These are phyloP conservation scores for Mortierella sp. DNA, from an alignment of 371 early-diverging fungal species.

Conservation along the genomic window DNA sequence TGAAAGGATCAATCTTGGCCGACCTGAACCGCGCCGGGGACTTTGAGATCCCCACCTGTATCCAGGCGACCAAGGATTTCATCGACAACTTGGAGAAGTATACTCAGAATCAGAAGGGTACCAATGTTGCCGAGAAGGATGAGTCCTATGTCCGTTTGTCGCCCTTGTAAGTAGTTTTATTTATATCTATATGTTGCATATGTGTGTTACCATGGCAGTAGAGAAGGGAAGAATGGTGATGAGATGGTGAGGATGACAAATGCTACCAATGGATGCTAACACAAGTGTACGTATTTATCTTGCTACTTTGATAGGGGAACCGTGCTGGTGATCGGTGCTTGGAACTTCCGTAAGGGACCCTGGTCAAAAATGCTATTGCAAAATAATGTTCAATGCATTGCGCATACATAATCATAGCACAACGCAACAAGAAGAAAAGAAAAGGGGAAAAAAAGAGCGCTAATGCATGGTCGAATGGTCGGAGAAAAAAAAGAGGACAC, in stretches of 20 bases:
- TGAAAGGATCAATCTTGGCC: slow-evolving; percentile 62
- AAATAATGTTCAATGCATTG: slow-evolving; percentile 6
- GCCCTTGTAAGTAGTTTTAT: slow-evolving; percentile 38
- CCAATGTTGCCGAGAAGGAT: slow-evolving; percentile 38
- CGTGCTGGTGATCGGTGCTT: slow-evolving; percentile 82
- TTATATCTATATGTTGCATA: background rate
- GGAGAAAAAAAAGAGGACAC: background rate
- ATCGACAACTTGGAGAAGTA: slow-evolving; percentile 65
- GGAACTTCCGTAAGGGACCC: slow-evolving; percentile 85
- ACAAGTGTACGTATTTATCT: background rate
- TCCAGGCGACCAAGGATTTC: slow-evolving; percentile 63
- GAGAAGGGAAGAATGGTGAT: background rate
- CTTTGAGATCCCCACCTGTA: slow-evolving; percentile 60
- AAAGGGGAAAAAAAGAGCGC: background rate
- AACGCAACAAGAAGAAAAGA: background rate
- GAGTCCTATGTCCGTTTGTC: slow-evolving; percentile 43
- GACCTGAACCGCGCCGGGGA: slow-evolving; percentile 64
- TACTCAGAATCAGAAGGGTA: slow-evolving; percentile 28
- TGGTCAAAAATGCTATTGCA: background rate
- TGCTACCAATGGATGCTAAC: background rate
- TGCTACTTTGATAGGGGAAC: slow-evolving; percentile 68
- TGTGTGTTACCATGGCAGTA: background rate
- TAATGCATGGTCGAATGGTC: background rate
- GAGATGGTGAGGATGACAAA: background rate
- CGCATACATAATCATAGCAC: background rate